These are phyloP conservation scores for Psilocybe cyanescens DNA, from an alignment of 768 basidiomycete genomes.

Conservation along the genomic window DNA sequence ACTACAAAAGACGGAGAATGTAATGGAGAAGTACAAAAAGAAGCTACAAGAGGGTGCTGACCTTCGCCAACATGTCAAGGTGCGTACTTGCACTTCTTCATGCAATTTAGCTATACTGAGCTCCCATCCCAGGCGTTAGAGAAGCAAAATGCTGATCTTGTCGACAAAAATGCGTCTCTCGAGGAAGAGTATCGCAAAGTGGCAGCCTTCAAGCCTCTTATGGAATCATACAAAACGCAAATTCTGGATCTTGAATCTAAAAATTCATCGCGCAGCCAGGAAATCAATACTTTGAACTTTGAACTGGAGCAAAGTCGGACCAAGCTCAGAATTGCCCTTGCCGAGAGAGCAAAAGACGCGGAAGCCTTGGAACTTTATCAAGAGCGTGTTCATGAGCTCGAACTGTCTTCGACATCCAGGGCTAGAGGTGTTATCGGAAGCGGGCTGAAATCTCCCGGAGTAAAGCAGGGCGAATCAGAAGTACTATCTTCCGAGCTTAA, in stretches of 20 bases:
- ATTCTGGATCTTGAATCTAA: conserved; percentile 82
- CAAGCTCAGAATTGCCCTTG: conserved; percentile 66
- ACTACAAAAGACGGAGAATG: conserved; percentile 92
- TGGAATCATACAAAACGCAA: conserved; percentile 92
- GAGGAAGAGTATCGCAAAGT: conserved; percentile 93
- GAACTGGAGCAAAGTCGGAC: conserved; percentile 78
- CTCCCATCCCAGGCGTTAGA: conserved; percentile 68
- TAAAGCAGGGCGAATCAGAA: conserved; percentile 19
- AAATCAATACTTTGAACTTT: conserved; percentile 72
- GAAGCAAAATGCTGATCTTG: conserved; percentile 89
- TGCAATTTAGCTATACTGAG: background rate
- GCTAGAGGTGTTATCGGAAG: conserved; percentile 33
- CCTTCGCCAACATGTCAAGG: conserved; percentile 85
- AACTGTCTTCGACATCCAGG: conserved; percentile 60
- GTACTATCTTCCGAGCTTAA: conserved; percentile 30
- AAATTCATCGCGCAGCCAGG: conserved; percentile 63
- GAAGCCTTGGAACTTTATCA: conserved; percentile 90
- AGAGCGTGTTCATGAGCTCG: conserved; percentile 88
- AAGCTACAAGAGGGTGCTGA: conserved; percentile 96
- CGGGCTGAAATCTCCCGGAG: conserved; percentile 21
- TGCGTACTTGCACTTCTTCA: conserved; percentile 31
- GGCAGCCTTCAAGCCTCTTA: conserved; percentile 81
- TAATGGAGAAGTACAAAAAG: conserved; percentile 99
- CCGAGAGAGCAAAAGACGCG: conserved; percentile 76
- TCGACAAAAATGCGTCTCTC: conserved; percentile 89